Conservation (phyloP, 768 basidiomycete species). For the Trametes gibbosa region DNA sequence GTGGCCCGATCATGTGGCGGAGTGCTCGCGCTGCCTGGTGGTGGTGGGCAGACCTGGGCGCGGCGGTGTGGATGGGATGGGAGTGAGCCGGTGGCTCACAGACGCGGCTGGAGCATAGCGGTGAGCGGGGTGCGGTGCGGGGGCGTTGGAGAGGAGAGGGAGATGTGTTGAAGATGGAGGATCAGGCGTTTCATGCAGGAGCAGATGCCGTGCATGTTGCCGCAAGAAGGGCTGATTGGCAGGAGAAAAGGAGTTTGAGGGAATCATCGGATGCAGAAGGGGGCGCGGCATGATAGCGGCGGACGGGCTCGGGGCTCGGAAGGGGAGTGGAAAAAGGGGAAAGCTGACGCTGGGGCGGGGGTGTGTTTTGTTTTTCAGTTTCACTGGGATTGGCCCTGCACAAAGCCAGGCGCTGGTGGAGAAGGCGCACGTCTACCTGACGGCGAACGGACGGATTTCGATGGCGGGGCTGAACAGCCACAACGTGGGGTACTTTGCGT, state of each 20-base stretch:
- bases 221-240: slow-evolving; percentile 6
- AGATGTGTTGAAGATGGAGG: slow-evolving; percentile 2
- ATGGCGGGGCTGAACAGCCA: slow-evolving; percentile 88
- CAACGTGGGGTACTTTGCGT: slow-evolving; percentile 78
- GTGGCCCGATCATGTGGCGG: slow-evolving; percentile 8
- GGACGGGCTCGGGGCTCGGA: not conserved
- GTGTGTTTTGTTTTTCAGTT: slow-evolving; percentile 42
- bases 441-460: slow-evolving; percentile 84
- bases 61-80: not conserved
- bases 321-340: not conserved
- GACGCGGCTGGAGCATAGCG: not conserved
- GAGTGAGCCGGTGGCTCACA: not conserved
- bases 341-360: slow-evolving; percentile 17
- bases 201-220: slow-evolving; percentile 8
- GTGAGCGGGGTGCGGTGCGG: not conserved
- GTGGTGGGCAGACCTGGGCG: not conserved
- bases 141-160: not conserved
- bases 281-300: slow-evolving; percentile 7
- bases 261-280: not conserved
- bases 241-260: slow-evolving; percentile 11
- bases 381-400: slow-evolving; percentile 70
- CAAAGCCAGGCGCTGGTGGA: slow-evolving; percentile 70
- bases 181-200: slow-evolving; percentile 8
- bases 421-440: slow-evolving; percentile 82
- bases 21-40: not conserved